These are phyloP conservation scores for Candida glucosophila DNA, from an alignment of 1,139 yeast genomes.

Conservation along the genomic window DNA sequence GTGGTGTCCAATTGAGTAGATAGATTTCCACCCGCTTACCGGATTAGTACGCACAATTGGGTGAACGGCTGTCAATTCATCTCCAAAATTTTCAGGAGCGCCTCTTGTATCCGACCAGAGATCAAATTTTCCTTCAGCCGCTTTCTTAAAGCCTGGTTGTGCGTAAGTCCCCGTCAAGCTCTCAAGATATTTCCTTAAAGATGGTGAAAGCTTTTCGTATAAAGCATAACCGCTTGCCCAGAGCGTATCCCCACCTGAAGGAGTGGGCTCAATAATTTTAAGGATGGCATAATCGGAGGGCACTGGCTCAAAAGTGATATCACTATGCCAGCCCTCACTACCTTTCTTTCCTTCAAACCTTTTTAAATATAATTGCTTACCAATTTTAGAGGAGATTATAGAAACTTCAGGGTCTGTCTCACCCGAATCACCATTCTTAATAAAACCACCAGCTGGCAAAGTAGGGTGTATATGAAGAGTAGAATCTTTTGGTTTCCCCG, in stretches of 20 bases:
- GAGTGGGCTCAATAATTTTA: constrained; percentile 2
- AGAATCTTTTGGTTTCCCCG: constrained; percentile 3
- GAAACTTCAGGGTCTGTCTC: constrained; percentile 4
- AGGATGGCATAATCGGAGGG: constrained; percentile 4
- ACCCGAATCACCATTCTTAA: constrained; percentile 3
- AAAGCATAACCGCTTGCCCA: constrained; percentile 5
- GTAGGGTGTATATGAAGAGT: constrained; percentile 4
- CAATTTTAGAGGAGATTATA: constrained; percentile 3
- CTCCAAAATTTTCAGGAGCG: constrained; percentile 4
- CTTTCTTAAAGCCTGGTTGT: constrained; percentile 2
- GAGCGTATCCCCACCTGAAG: constrained; percentile 4
- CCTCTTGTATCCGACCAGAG: constrained; percentile 3
- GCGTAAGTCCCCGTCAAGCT: constrained; percentile 3
- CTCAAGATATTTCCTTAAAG: constrained; percentile 2
- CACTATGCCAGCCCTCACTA: constrained; percentile 3
- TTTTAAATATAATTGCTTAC: constrained; percentile 2
- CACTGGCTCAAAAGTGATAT: constrained; percentile 3
- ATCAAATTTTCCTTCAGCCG: constrained; percentile 3
- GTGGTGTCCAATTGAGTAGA: constrained; percentile 11
- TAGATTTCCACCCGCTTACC: constrained; percentile 21
- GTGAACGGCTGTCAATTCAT: constrained; percentile 9
- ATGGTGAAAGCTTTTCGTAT: constrained; percentile 3
- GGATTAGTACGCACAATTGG: constrained; percentile 22
- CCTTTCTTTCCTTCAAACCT: not conserved
- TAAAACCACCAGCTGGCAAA: constrained; percentile 3